Evolutionary conservation across 2,329 filamentous ascomycete species (phyloP), one percentile per base, ranked within the genome.

Genomic region (Fusarium sp.): DNA sequence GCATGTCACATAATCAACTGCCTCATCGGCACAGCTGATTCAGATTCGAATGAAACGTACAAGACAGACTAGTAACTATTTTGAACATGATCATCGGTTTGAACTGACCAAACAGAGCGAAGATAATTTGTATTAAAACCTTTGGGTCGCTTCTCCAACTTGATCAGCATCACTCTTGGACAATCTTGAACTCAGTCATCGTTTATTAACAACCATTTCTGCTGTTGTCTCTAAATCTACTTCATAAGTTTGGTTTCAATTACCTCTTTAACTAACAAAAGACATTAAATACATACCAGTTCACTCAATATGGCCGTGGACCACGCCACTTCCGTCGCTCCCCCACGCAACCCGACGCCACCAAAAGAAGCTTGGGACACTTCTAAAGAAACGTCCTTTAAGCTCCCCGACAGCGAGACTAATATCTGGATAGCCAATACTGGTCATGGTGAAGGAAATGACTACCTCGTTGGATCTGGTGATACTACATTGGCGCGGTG

Each of bases 301-400:
- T 25, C 13, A 20, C 14, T 7, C 31, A 60, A 20, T 25, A 60
- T 60, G 57, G 36, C 55, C 17, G 39, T 39, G 13, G 45, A 49
- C 46, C 20, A 18, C 41, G 31, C 18, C 17, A 35, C 35, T 11
- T 41, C 57, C 9, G 31, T 25, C 10, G 56, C 14, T 52, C 57
- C 57, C 55, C 54, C 57, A 51, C 57, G 57, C 11, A 60, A 60
- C 54, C 57, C 45, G n/a, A 60, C 57, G 33, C 57, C 57, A 52
- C 57, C 57, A 37, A 60, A 45, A 60, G 57, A 60, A 21, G 37
- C 27, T 25, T 59, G 57, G 55, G 20, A 60, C 17, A 37, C 37
- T 20, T 35, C 43, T 13, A 60, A 60, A 60, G 25, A 35, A 9
- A 60, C 21, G 1, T 37, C 54, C 2, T 60, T 60, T 20, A 60